Conservation (phyloP, 192 early-diverging fungal species). For the Coemansia asiatica region DNA sequence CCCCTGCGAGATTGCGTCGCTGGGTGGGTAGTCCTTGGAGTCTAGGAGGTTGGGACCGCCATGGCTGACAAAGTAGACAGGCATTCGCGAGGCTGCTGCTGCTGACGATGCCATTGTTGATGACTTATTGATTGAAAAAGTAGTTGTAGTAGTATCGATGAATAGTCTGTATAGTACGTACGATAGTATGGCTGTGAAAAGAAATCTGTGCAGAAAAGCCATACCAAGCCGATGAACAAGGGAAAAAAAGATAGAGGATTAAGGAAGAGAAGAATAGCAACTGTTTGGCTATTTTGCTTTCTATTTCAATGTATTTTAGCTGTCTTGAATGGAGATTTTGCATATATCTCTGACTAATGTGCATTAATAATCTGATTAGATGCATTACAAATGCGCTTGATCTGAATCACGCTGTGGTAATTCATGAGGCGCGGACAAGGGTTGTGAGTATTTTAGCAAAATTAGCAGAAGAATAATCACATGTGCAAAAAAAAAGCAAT, state of each 20-base stretch:
- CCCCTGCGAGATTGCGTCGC: constrained; percentile 16
- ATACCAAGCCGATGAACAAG: neutral
- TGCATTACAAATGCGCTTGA: neutral
- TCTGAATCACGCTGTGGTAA: neutral
- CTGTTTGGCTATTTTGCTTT: neutral
- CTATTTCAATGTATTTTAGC: neutral
- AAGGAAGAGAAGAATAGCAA: neutral
- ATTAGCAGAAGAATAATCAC: neutral
- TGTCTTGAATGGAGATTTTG: no score
- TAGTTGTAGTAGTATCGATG: constrained; percentile 1
- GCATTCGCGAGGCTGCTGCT: constrained; percentile 9
- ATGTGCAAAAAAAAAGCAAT: neutral
- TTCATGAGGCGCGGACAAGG: neutral
- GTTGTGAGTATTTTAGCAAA: neutral
- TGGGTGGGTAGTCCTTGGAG: constrained; percentile 27
- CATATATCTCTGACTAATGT: neutral
- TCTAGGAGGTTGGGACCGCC: constrained; percentile 47
- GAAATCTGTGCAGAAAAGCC: neutral
- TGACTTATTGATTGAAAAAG: neutral
- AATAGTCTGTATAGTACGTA: neutral
- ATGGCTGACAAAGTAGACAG: constrained; percentile 48
- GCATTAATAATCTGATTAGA: neutral
- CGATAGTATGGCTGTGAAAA: neutral
- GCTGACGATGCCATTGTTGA: neutral
- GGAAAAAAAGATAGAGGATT: neutral